Conservation (phyloP, 371 early-diverging fungal genomes). For the Globomyces sp. region DNA sequence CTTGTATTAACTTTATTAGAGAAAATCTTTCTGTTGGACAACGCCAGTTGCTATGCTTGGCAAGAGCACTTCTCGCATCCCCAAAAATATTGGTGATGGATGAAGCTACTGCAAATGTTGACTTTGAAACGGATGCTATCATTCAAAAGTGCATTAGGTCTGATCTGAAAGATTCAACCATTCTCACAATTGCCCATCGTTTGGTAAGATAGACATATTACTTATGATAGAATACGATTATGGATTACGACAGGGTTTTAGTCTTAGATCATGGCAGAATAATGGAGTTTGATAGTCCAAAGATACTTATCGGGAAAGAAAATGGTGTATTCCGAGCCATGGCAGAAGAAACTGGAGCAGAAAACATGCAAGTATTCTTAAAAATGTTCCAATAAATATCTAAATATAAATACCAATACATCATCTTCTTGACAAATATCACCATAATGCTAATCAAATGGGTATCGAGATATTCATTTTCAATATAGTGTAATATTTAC, state of each 20-base stretch:
- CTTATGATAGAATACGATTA: constrained; percentile 56
- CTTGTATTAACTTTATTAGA: too few species aligned
- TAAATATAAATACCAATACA: too few species aligned
- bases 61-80: constrained; percentile 38
- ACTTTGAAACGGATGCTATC: constrained; percentile 51
- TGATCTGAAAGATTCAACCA: constrained; percentile 51
- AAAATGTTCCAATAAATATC: too few species aligned
- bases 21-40: constrained; percentile 85
- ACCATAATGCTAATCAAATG: too few species aligned
- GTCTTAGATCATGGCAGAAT: constrained; percentile 73
- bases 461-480: too few species aligned
- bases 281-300: constrained; percentile 54
- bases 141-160: constrained; percentile 55
- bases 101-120: constrained; percentile 60
- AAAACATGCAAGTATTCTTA: background rate
- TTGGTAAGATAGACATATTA: constrained; percentile 38
- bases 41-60: constrained; percentile 50
- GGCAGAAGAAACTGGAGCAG: constrained; percentile 15
- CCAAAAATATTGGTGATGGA: constrained; percentile 58
- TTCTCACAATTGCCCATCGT: constrained; percentile 62
- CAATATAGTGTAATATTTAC: too few species aligned
- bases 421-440: too few species aligned
- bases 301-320: constrained; percentile 2
- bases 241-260: constrained; percentile 78
- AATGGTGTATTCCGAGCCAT: constrained; percentile 16